phyloP scores from a whole-genome alignment of 345 rosid genomes.

The Brassica nigra region DNA sequence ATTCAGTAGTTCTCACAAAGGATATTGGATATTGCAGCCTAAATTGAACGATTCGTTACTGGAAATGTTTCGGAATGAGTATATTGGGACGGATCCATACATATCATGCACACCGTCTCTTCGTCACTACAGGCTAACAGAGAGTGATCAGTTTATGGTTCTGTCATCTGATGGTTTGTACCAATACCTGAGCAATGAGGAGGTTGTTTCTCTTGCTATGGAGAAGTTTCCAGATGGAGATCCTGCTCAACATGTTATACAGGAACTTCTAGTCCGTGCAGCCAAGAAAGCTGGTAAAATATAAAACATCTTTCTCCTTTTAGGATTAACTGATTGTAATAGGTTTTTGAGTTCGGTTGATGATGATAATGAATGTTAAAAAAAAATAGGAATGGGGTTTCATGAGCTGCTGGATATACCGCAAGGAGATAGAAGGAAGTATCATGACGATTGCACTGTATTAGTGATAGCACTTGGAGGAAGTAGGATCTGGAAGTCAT shows the following conservation, averaged over 20 bases:
- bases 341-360: background rate
- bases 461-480: conserved; percentile 97
- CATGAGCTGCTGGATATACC: conserved; percentile 94
- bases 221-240: conserved; percentile 97
- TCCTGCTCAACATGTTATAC: conserved; percentile 93
- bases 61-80: conserved; percentile 88
- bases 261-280: conserved; percentile 88
- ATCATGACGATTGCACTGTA: conserved; percentile 94
- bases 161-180: conserved; percentile 96
- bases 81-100: conserved; percentile 85
- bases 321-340: background rate
- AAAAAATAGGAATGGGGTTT: conserved; percentile 93
- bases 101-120: conserved; percentile 86
- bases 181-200: conserved; percentile 88
- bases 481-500: conserved; percentile 94
- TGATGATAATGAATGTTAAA: too few species aligned
- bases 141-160: conserved; percentile 84
- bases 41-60: conserved; percentile 72
- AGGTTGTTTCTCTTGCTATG: conserved; percentile 85
- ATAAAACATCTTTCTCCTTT: background rate
- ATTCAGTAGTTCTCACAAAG: conserved; percentile 12
- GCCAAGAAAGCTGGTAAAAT: conserved; percentile 95
- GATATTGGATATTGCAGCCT: conserved; percentile 58
- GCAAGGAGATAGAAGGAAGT: conserved; percentile 94
- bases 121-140: conserved; percentile 74